phyloP scores from a whole-genome alignment of 768 basidiomycete species.

The Hericium rajendrae region DNA sequence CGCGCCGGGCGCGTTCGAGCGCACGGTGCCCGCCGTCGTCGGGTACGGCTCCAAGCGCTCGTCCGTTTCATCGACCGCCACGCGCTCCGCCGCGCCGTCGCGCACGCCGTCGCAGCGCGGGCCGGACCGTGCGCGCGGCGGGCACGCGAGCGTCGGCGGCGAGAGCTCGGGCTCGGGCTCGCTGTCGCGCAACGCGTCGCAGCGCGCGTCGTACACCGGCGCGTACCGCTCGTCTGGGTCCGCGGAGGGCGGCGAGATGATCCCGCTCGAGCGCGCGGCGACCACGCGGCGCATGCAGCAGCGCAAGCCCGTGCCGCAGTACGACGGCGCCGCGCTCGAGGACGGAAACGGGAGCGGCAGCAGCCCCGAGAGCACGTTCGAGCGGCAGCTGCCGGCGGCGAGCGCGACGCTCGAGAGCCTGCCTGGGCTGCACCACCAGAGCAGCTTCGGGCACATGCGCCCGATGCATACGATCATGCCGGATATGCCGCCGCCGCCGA shows the following conservation, averaged over 20 bases:
- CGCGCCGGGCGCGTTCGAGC: not conserved
- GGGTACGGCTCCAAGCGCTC: slow-evolving; percentile 1
- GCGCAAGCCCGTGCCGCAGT: slow-evolving; percentile 14
- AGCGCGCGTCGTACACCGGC: not conserved
- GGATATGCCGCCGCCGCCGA: slow-evolving; percentile 17
- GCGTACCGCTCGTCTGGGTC: not conserved
- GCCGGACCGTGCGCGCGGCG: not conserved
- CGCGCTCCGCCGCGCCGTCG: not conserved
- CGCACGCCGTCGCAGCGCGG: not conserved
- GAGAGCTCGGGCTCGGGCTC: not conserved
- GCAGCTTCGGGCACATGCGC: slow-evolving; percentile 21
- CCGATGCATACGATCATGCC: slow-evolving; percentile 21
- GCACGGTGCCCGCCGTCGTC: not conserved
- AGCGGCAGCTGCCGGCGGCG: slow-evolving; percentile 2
- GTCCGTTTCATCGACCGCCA: slow-evolving; percentile 2
- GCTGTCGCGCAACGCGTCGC: not conserved
- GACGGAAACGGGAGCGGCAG: not conserved
- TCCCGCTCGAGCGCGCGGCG: slow-evolving; percentile 6
- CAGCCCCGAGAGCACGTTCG: not conserved
- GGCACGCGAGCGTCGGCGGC: not conserved
- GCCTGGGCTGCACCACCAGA: slow-evolving; percentile 19
- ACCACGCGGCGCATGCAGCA: slow-evolving; percentile 2
- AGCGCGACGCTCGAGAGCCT: slow-evolving; percentile 15
- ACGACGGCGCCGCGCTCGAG: not conserved
- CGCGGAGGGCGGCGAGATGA: slow-evolving; percentile 1